Conservation (phyloP, 1,139 yeast species). For the Yamadazyma aaseri region DNA sequence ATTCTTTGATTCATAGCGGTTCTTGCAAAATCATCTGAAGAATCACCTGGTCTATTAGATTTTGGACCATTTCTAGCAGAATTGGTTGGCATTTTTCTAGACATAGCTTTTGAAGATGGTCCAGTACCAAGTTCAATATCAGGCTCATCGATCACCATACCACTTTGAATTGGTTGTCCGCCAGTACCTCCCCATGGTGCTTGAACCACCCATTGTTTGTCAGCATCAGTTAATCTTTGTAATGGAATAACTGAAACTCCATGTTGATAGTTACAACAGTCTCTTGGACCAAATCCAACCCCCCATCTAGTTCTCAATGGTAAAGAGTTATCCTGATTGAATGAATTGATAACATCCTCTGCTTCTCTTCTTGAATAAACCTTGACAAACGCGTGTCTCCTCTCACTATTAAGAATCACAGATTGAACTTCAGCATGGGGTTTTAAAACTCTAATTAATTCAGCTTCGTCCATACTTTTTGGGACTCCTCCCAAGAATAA, state of each 20-base stretch:
- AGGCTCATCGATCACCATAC: constrained; percentile 91
- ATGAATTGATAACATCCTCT: constrained; percentile 63
- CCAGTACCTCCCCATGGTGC: constrained; percentile 99
- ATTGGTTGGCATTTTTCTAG: constrained; percentile 84
- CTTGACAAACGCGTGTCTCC: constrained; percentile 94
- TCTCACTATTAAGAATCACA: constrained; percentile 78
- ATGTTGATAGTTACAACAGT: constrained; percentile 91
- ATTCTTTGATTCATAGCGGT: constrained; percentile 29
- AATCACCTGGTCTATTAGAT: constrained; percentile 67
- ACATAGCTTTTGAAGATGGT: constrained; percentile 88
- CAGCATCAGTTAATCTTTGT: constrained; percentile 88
- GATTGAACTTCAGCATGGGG: constrained; percentile 97
- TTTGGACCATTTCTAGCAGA: constrained; percentile 85
- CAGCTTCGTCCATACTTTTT: constrained; percentile 71
- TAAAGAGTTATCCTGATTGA: constrained; percentile 50
- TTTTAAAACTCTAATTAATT: constrained; percentile 63
- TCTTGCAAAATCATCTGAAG: constrained; percentile 41
- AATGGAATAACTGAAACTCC: constrained; percentile 89
- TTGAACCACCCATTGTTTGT: constrained; percentile 78
- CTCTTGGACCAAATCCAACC: constrained; percentile 98
- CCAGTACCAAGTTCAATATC: constrained; percentile 97
- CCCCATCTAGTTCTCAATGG: constrained; percentile 94
- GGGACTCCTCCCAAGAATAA: constrained; percentile 94
- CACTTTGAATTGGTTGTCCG: constrained; percentile 78
- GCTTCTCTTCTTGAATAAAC: constrained; percentile 96